Conservation (phyloP, 345 rosid species). For the Psidium guajava region DNA sequence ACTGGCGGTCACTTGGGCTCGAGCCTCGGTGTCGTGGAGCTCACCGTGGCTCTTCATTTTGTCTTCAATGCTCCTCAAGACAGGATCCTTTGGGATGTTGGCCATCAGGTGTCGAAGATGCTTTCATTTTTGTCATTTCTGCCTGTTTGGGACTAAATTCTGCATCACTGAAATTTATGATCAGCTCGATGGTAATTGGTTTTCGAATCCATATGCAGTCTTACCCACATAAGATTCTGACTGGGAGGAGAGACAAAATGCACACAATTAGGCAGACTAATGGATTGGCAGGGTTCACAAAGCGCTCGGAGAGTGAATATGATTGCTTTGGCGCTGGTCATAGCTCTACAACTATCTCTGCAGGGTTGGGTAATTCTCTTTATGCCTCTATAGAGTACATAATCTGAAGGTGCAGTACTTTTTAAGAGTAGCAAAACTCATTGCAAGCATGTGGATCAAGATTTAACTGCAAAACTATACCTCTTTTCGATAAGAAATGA, state of each 20-base stretch:
- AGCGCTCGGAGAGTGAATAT: slow-evolving; percentile 81
- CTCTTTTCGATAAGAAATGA: background rate
- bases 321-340: slow-evolving; percentile 97
- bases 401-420: background rate
- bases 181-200: background rate
- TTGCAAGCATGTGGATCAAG: background rate
- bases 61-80: slow-evolving; percentile 89
- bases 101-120: slow-evolving; percentile 61
- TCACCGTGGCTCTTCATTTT: slow-evolving; percentile 94
- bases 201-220: slow-evolving; percentile 29
- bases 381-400: background rate
- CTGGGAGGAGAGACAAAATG: slow-evolving; percentile 94
- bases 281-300: slow-evolving; percentile 85
- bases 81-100: slow-evolving; percentile 93
- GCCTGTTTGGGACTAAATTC: background rate
- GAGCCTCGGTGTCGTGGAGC: slow-evolving; percentile 97
- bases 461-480: background rate
- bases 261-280: slow-evolving; percentile 79
- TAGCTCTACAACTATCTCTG: slow-evolving; percentile 91
- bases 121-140: background rate
- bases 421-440: background rate
- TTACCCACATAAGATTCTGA: slow-evolving; percentile 92
- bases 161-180: background rate
- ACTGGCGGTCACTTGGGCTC: slow-evolving; percentile 98
- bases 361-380: slow-evolving; percentile 60